Conservation (phyloP, 108 stramenopile genomes). For the Cyclotella sp. region DNA sequence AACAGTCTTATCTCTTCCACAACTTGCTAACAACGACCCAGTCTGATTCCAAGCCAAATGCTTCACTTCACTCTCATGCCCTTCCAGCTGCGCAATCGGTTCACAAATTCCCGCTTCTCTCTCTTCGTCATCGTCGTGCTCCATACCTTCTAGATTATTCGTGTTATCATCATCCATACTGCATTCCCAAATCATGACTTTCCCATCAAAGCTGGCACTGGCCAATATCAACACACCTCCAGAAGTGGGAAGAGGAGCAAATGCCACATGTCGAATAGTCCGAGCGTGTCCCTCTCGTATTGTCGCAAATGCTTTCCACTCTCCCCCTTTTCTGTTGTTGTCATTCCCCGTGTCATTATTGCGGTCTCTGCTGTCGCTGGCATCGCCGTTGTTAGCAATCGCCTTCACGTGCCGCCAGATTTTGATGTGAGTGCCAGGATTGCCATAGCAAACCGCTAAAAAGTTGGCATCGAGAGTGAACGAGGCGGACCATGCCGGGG, state of each 20-base stretch:
- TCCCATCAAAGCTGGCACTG: constrained; percentile 92
- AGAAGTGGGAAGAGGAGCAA: constrained; percentile 63
- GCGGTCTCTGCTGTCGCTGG: background rate
- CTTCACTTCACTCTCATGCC: constrained; percentile 95
- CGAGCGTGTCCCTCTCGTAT: constrained; percentile 56
- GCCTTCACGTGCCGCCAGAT: constrained; percentile 55
- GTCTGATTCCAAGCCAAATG: constrained; percentile 89
- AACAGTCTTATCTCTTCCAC: constrained; percentile 97
- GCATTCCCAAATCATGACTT: constrained; percentile 87
- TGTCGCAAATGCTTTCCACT: constrained; percentile 41
- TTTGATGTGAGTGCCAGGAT: constrained; percentile 73
- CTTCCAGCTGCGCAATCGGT: constrained; percentile 87
- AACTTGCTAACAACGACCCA: constrained; percentile 91
- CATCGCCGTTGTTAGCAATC: background rate
- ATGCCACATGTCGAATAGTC: constrained; percentile 73
- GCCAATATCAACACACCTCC: constrained; percentile 68
- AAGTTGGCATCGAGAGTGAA: constrained; percentile 77
- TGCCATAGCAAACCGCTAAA: constrained; percentile 76
- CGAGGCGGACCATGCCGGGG: constrained; percentile 70
- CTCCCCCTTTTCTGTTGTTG: constrained; percentile 2
- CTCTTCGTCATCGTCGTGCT: constrained; percentile 4
- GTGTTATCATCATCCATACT: background rate
- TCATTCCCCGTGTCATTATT: background rate
- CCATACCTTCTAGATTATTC: constrained; percentile 1
- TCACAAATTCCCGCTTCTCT: constrained; percentile 56